phyloP scores from a whole-genome alignment of 768 basidiomycete species.

The Auriculariales sp. region DNA sequence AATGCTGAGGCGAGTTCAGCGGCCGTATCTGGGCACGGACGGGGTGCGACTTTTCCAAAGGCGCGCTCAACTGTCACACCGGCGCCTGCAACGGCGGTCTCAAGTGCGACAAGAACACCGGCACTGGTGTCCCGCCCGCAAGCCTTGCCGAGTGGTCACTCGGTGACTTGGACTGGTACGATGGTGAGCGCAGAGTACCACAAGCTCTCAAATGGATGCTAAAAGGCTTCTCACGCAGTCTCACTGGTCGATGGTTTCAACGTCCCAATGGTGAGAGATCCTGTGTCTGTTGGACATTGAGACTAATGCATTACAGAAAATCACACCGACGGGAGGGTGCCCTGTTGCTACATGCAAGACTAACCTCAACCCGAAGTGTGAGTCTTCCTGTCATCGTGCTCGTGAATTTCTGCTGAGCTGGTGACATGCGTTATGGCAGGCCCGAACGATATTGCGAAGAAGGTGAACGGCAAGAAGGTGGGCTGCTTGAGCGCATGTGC shows the following conservation, averaged over 20 bases:
- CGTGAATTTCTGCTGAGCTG: neutral
- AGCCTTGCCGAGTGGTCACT: conserved; percentile 19
- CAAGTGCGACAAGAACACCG: conserved; percentile 2
- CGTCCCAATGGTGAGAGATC: conserved; percentile 31
- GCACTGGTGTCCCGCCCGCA: conserved; percentile 6
- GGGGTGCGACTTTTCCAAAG: neutral
- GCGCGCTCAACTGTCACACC: neutral
- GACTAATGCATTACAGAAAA: neutral
- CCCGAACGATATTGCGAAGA: neutral
- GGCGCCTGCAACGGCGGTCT: conserved; percentile 5
- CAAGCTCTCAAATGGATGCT: too few species aligned
- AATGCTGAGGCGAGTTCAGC: too few species aligned
- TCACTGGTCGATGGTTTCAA: conserved; percentile 48
- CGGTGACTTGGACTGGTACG: conserved; percentile 30
- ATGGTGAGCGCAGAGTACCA: conserved; percentile 19
- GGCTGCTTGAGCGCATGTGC: neutral
- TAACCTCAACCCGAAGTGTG: neutral
- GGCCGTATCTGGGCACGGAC: neutral
- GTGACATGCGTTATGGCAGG: neutral
- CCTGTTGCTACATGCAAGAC: neutral
- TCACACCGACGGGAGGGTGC: neutral
- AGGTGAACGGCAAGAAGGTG: neutral
- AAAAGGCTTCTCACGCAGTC: too few species aligned
- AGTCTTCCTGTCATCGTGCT: neutral
- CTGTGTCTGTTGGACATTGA: neutral